A percentile compares a stretch with the other conserved stretches of the same genome.
These are phyloP conservation scores for Botrytis paeoniae DNA, from an alignment of 2,329 filamentous ascomycete genomes.

Conservation along the genomic window DNA sequence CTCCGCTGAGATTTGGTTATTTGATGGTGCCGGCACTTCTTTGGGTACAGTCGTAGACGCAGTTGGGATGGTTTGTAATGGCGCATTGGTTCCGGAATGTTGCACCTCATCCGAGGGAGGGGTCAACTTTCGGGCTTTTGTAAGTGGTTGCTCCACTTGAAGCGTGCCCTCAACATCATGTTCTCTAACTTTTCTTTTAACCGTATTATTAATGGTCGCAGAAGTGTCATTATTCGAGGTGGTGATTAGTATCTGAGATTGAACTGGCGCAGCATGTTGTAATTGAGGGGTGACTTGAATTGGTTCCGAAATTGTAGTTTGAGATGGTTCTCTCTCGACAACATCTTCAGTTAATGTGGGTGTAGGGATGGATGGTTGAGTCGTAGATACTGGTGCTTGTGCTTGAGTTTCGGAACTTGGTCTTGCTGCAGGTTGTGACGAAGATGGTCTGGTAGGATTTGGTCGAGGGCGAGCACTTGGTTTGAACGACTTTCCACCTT, in stretches of 20 bases:
- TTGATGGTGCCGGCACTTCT: not conserved
- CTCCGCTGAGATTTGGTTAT: not conserved
- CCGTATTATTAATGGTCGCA: not conserved
- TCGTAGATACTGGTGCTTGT: slow-evolving; percentile 31
- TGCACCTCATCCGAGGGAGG: slow-evolving; percentile 8
- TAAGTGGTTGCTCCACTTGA: slow-evolving; percentile 1
- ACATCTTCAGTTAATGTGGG: not conserved
- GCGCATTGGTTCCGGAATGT: not conserved
- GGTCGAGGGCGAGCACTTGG: slow-evolving; percentile 61
- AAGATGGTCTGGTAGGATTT: slow-evolving; percentile 46
- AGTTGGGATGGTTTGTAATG: not conserved
- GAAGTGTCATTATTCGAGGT: not conserved
- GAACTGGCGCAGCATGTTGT: not conserved
- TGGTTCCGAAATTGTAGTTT: not conserved
- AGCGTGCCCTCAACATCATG: not conserved
- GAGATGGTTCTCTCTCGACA: not conserved
- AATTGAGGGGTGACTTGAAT: slow-evolving; percentile 9
- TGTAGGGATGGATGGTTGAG: slow-evolving; percentile 21
- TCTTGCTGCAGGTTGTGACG: slow-evolving; percentile 40
- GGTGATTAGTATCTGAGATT: not conserved
- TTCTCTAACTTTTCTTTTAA: slow-evolving; percentile 9
- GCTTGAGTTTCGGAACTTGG: slow-evolving; percentile 42
- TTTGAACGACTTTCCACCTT: slow-evolving; percentile 48
- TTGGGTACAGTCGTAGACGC: not conserved
- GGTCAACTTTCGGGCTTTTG: slow-evolving; percentile 14